A percentile compares a stretch with the other conserved stretches of the same genome.
These are phyloP conservation scores for Friedmanniomyces simplex DNA, from an alignment of 495 filamentous ascomycete genomes.

Conservation along the genomic window DNA sequence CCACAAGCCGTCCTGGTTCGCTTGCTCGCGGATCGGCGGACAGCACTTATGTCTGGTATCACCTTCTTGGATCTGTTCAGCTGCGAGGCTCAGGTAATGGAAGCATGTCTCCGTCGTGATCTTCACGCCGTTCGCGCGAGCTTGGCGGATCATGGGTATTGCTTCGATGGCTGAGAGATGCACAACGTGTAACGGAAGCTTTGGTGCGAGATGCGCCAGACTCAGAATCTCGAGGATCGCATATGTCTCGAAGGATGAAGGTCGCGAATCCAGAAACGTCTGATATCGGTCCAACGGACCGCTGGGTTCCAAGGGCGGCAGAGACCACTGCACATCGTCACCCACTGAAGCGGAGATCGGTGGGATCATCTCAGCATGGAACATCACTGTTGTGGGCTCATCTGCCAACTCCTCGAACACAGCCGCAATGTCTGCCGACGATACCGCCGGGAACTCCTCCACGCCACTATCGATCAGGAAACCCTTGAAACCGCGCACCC, in stretches of 20 bases:
- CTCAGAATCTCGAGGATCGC: conserved; percentile 80
- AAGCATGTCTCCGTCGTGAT: conserved; percentile 97
- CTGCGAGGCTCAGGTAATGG: conserved; percentile 88
- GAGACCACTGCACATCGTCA: conserved; percentile 61
- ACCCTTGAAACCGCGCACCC: conserved; percentile 93
- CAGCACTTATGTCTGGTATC: conserved; percentile 98
- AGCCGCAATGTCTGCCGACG: conserved; percentile 61
- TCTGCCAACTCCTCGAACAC: conserved; percentile 72
- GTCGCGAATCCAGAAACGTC: conserved; percentile 87
- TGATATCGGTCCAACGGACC: conserved; percentile 73
- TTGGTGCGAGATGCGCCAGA: conserved; percentile 67
- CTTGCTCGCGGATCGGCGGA: conserved; percentile 75
- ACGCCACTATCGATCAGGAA: conserved; percentile 97
- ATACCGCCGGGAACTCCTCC: conserved; percentile 89
- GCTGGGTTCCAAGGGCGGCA: conserved; percentile 59
- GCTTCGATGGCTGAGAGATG: conserved; percentile 87
- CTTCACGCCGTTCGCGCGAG: conserved; percentile 67
- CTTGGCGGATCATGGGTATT: conserved; percentile 77
- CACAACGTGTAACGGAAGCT: conserved; percentile 85
- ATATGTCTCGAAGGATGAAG: conserved; percentile 81
- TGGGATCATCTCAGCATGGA: conserved; percentile 96
- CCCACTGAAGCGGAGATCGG: conserved; percentile 74
- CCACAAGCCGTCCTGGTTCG: conserved; percentile 87
- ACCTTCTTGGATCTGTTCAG: conserved; percentile 75
- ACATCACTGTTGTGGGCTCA: conserved; percentile 83